A percentile compares a stretch with the other conserved stretches of the same genome.
phyloP scores from a whole-genome alignment of 148 eudicot genomes.

The Beta vulgaris region DNA sequence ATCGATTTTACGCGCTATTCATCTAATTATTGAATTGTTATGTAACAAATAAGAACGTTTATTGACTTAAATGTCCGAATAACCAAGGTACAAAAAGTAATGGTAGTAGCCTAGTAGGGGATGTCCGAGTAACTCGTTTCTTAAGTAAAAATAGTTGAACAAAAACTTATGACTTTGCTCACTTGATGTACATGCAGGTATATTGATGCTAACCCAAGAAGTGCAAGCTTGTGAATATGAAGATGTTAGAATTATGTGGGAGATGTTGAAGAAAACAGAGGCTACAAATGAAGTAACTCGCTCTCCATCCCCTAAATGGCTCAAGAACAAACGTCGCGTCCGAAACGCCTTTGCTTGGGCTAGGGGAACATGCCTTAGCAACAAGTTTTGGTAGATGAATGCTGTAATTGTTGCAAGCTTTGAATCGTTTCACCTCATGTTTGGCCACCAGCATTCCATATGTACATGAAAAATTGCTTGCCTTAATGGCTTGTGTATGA shows the following conservation, averaged over 20 bases:
- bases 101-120: no score
- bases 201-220: slow-evolving; percentile 31
- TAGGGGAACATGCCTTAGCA: slow-evolving; percentile 31
- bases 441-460: slow-evolving; percentile 13
- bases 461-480: slow-evolving; percentile 1
- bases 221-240: slow-evolving; percentile 43
- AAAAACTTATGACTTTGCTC: neutral
- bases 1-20: no score
- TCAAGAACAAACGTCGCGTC: slow-evolving; percentile 25
- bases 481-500: slow-evolving; percentile 20
- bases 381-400: slow-evolving; percentile 15
- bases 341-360: slow-evolving; percentile 36
- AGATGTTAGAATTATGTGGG: slow-evolving; percentile 50
- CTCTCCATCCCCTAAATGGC: slow-evolving; percentile 17
- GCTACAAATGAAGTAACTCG: slow-evolving; percentile 8
- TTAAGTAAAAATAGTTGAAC: neutral
- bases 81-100: no score
- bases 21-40: no score
- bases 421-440: slow-evolving; percentile 12
- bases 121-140: no score
- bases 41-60: no score
- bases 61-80: no score
- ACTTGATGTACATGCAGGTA: slow-evolving; percentile 16
- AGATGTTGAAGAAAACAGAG: slow-evolving; percentile 36
- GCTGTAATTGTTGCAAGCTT: neutral